Base-by-base conservation (phyloP, 176 grass and related monocot genomes). In the Pharus latifolius region DNA sequence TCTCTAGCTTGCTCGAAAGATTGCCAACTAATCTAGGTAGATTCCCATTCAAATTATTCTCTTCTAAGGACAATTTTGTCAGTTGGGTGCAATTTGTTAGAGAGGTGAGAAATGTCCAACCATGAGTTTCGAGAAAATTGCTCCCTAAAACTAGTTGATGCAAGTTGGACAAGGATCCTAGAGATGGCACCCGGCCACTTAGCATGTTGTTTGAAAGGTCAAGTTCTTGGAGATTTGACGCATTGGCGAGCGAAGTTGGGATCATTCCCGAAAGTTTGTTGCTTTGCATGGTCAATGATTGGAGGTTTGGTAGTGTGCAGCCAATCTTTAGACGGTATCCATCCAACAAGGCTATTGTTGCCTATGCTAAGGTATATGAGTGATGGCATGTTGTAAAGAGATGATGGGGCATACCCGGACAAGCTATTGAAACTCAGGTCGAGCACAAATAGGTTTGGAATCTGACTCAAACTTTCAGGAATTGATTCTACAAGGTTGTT, bases 11-110 rank as follows among this genome's bases (percentile, higher is more conserved):
- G 3, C 19, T 46, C 2, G 86, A 84, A 13, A 89, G 69, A 55
- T 89, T 56, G 54, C 16, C 47, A 0, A 78, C 4, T 29, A 57
- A 10, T 60, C 10, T 56, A 1, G 87, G 87, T 28, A 89, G 19
- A 9, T 9, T 51, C 0, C 71, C 87, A 23, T 50, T 50, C 1
- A 62, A 7, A 15, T 6, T 15, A 52, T 79, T 81, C 24, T 17
- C 17, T 38, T 81, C 69, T 31, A 81, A 51, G n/a, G 55, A 60
- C n/a, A 70, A 24, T 16, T n/a, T 52, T 42, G 0, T 60, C 4
- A 79, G 32, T 7, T 9, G n/a, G 2, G 77, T 53, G 66, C 77
- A 80, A 64, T 72, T 80, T 16, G 48, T 22, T 0, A 72, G 67
- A 34, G 78, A 45, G 4, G 18, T 7, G 43, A 80, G 20, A 48